Evolutionary conservation across 2,329 filamentous ascomycete genomes (phyloP).

Genomic region (Epichloe festucae): DNA sequence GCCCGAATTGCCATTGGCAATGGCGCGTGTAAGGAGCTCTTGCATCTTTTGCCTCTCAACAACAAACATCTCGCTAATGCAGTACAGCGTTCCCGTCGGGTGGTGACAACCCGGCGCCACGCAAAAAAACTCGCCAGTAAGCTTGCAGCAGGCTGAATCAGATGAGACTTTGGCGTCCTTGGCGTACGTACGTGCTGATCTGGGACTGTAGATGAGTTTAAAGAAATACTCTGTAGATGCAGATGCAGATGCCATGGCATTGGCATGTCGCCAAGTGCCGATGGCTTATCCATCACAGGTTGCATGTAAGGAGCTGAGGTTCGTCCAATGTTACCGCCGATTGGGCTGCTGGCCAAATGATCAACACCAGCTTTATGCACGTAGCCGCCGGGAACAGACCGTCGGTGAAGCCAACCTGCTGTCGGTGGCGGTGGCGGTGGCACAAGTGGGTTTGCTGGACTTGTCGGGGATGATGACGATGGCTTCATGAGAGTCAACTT

Average conservation of each 20-base stretch:
- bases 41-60: neutral
- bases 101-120: neutral
- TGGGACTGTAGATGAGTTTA: neutral
- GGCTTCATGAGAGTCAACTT: slow-evolving; percentile 3
- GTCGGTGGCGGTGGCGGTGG: slow-evolving; percentile 5
- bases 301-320: slow-evolving; percentile 1
- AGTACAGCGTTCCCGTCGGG: neutral
- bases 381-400: slow-evolving; percentile 11
- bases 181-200: neutral
- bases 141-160: neutral
- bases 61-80: neutral
- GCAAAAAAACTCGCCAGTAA: neutral
- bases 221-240: neutral
- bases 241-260: neutral
- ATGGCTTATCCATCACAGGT: slow-evolving; percentile 2
- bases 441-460: neutral
- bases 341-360: slow-evolving; percentile 9
- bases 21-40: neutral
- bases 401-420: slow-evolving; percentile 10
- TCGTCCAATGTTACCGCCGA: slow-evolving; percentile 3
- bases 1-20: neutral
- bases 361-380: slow-evolving; percentile 9
- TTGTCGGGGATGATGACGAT: neutral
- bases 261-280: neutral
- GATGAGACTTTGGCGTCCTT: neutral